Evolutionary conservation across 305 asterid species (phyloP), one percentile per base, ranked within the genome.

Genomic region (Fraxinus sp.): DNA sequence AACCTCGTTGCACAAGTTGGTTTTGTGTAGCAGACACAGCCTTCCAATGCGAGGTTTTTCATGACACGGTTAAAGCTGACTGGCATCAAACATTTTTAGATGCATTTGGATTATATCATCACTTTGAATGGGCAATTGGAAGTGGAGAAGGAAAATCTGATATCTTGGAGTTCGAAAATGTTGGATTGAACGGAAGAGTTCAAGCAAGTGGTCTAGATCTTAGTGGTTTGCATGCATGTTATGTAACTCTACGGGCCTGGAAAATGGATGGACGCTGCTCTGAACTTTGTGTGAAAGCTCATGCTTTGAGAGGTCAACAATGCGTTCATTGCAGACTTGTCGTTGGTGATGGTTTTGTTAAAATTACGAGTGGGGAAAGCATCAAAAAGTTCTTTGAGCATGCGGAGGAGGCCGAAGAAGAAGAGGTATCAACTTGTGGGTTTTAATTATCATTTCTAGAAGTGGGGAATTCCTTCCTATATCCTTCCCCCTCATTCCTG

Each of bases 391-490:
- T 95, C 88, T 93, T 95, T 91, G 99, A 93, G 88, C 99, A 92
- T 88, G 99, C 99, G 52, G 98, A 95, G 91, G 98, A 93, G 88
- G 97, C 97, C 28, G 98, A 97, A 89, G 99, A 97, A 91, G 99
- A 95, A 86, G 99, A 97, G 98, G 99, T 95, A 86, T 72, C 75
- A 59, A 77, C 84, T 32, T 55, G 26, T 52, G 64, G 49, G 75
- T 73, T 74, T 73, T 62, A 14, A n/a, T 52, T 77, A 68, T 52
- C 55, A 18, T 77, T 52, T 49, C 36, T 30, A 77, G 55, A 30
- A 30, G 30, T 64, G 32, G 71, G 26, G 76, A 28, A 80, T 11
- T 62, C 74, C 64, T 77, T 68, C 39, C 14, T n/a, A 75, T 74
- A 18, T 52, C 52, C 20, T 33, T 79, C 68, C 39, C 72, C 46